These are phyloP conservation scores for Globisporangium megalacanthum DNA, from an alignment of 352 stramenopile species.

Conservation along the genomic window DNA sequence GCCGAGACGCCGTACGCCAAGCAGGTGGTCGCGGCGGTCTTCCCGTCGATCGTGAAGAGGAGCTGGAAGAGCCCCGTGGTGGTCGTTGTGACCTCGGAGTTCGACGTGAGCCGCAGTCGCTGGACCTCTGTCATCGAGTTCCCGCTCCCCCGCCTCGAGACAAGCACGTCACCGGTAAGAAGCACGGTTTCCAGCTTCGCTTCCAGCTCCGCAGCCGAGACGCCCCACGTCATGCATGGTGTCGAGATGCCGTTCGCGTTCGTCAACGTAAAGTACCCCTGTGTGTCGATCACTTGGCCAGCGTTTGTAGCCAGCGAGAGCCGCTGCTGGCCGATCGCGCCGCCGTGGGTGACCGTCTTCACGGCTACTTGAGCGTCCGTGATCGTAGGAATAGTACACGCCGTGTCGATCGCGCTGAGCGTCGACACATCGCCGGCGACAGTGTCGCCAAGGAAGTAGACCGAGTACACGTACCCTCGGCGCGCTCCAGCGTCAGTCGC, in stretches of 20 bases:
- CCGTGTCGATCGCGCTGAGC: constrained; percentile 18
- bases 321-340: constrained; percentile 69
- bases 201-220: constrained; percentile 41
- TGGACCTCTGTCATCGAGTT: constrained; percentile 65
- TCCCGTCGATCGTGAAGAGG: constrained; percentile 48
- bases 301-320: constrained; percentile 80
- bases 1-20: constrained; percentile 71
- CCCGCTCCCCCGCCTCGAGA: constrained; percentile 51
- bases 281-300: constrained; percentile 50
- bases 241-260: constrained; percentile 19
- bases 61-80: constrained; percentile 53
- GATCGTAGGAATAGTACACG: constrained; percentile 21
- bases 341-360: constrained; percentile 66
- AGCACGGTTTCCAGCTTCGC: constrained; percentile 32
- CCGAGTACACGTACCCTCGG: constrained; percentile 83
- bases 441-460: constrained; percentile 89
- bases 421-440: constrained; percentile 81
- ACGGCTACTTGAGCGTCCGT: constrained; percentile 22
- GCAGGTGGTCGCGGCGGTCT: constrained; percentile 48
- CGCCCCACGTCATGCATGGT: constrained; percentile 54
- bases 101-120: constrained; percentile 61
- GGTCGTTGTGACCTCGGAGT: constrained; percentile 43
- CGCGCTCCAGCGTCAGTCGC: constrained; percentile 24
- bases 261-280: constrained; percentile 50
- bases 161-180: constrained; percentile 41